These are phyloP conservation scores for Odontarrhena argentea DNA, from an alignment of 345 rosid species.

Conservation along the genomic window DNA sequence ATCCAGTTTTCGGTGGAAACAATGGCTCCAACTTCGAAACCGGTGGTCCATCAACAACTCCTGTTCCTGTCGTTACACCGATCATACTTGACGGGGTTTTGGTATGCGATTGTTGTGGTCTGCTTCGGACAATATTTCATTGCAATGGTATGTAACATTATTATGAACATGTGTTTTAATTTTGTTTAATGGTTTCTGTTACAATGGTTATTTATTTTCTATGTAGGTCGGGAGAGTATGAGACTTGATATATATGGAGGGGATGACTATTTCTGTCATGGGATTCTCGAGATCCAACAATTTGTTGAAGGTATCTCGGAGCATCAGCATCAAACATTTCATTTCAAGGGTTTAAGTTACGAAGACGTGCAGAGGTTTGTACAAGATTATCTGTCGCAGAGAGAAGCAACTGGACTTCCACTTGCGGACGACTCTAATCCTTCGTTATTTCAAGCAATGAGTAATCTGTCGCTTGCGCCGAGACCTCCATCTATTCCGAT, in stretches of 20 bases:
- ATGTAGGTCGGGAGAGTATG: background rate
- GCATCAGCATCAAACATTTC: background rate
- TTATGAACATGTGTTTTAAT: background rate
- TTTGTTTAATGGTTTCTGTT: background rate
- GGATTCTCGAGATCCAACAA: background rate
- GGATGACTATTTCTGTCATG: conserved; percentile 33
- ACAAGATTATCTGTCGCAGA: conserved; percentile 16
- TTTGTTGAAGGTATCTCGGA: background rate
- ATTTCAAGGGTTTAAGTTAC: background rate
- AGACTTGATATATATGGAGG: conserved; percentile 22
- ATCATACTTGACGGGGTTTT: background rate
- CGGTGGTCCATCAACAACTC: conserved; percentile 14
- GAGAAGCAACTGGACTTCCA: background rate
- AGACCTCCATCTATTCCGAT: background rate
- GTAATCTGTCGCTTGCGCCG: background rate
- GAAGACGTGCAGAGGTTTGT: conserved; percentile 11
- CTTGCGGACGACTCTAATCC: conserved; percentile 9
- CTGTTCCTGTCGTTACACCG: background rate
- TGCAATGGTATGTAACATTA: background rate
- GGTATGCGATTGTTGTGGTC: conserved; percentile 23
- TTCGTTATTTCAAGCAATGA: conserved; percentile 26
- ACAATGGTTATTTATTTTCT: background rate
- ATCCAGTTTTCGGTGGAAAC: conserved; percentile 1
- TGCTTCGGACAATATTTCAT: conserved; percentile 23
- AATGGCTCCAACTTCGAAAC: conserved; percentile 1